A percentile compares a stretch with the other conserved stretches of the same genome.
These are phyloP conservation scores for Wickerhamiella brachini DNA, from an alignment of 805 yeast species.

Conservation along the genomic window DNA sequence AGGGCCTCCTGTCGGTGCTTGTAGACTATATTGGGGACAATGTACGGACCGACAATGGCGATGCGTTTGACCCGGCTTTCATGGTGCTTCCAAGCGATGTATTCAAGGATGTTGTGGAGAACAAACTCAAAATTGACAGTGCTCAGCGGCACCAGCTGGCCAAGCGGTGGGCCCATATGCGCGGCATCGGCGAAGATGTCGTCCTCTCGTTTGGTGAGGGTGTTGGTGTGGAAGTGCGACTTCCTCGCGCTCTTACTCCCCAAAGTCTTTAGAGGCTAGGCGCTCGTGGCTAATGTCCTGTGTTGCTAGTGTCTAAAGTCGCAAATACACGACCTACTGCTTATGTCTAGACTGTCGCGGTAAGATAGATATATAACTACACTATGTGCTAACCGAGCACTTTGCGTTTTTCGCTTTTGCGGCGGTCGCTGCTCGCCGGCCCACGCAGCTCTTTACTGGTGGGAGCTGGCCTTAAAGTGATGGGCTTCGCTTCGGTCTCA, in stretches of 20 bases:
- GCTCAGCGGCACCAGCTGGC: conserved; percentile 18
- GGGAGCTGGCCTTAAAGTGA: neutral
- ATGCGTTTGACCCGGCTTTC: conserved; percentile 5
- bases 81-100: conserved; percentile 19
- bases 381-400: neutral
- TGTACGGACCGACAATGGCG: conserved; percentile 12
- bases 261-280: no score
- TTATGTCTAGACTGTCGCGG: no score
- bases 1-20: conserved; percentile 13
- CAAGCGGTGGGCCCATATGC: neutral
- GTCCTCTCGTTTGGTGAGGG: conserved; percentile 27
- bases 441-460: conserved; percentile 38
- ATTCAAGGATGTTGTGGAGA: conserved; percentile 21
- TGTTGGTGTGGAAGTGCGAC: conserved; percentile 16
- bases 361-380: no score
- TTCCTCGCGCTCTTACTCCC: neutral
- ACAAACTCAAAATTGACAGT: conserved; percentile 14
- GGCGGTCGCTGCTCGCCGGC: conserved; percentile 51
- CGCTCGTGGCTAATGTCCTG: no score
- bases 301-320: no score
- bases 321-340: no score
- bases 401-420: conserved; percentile 1
- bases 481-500: conserved; percentile 39
- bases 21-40: conserved; percentile 6
- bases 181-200: conserved; percentile 21